Percentiles rank a stretch among this genome's conserved stretches.
These are phyloP conservation scores for Pycnococcus provasolii DNA, from an alignment of 139 green algal genomes.

Conservation along the genomic window DNA sequence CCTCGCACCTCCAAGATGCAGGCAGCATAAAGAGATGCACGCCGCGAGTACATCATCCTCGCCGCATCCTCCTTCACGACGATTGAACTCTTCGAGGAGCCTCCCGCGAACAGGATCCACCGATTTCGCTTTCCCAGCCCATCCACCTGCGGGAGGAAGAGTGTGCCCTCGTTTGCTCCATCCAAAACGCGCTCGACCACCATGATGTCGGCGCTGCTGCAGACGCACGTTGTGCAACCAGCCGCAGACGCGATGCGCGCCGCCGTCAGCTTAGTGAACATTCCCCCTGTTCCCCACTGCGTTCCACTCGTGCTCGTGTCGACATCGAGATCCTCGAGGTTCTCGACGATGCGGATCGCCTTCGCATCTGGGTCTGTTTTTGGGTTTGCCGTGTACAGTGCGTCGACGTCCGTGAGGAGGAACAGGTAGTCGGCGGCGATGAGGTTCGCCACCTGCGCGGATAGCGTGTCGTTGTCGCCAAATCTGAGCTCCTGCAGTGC, in stretches of 20 bases:
- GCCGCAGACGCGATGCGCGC: constrained; percentile 76
- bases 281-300: constrained; percentile 84
- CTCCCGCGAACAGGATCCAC: not conserved
- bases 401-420: constrained; percentile 85
- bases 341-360: constrained; percentile 23
- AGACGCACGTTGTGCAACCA: constrained; percentile 55
- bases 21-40: not conserved
- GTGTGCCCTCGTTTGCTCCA: constrained; percentile 36
- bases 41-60: not conserved
- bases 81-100: constrained; percentile 12
- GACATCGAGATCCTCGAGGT: constrained; percentile 24
- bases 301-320: constrained; percentile 9
- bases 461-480: constrained; percentile 93
- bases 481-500: constrained; percentile 59
- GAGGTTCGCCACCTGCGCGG: constrained; percentile 76
- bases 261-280: constrained; percentile 89
- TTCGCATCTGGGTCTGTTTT: constrained; percentile 15
- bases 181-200: constrained; percentile 44
- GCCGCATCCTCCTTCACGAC: constrained; percentile 27
- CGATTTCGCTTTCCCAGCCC: not conserved
- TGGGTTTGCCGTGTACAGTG: constrained; percentile 77
- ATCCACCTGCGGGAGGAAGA: constrained; percentile 44
- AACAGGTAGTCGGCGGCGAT: constrained; percentile 82
- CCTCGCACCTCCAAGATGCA: not conserved
- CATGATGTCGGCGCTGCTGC: constrained; percentile 36